Base-by-base conservation (phyloP, 2,329 filamentous ascomycete species). In the Bertia moriformis region DNA sequence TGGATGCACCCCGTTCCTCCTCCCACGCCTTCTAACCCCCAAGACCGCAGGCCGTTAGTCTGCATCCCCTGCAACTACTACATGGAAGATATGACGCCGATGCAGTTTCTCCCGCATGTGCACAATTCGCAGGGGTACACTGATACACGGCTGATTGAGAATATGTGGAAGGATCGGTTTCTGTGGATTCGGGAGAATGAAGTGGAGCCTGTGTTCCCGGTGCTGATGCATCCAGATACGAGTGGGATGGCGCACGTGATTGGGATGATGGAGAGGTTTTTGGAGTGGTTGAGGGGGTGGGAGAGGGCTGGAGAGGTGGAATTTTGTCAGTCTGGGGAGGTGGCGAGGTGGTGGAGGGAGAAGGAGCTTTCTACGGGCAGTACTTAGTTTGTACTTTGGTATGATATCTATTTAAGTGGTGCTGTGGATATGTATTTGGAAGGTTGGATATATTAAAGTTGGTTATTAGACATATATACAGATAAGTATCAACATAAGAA, bases 1-100 rank as follows among this genome's bases (percentile, higher is more conserved):
- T 68, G 65, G 64, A 67, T 69, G 62, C 56, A 62, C 24, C 65
- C 53, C 4, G 45, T 51, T 51, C 48, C 44, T 5, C 43, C 43
- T 10, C 46, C 46, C 43, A 54, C 17, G 48, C 55, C 0, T 48
- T 69, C 1, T 10, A 29, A 29, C 24, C n/a, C n/a, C n/a, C 10
- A 10, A 29, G 32, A 35, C 15, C 10, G 32, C 10, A 13, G 32
- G 12, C 32, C 32, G 7, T 18, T 35, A 7, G 60, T 70, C 1
- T 65, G 69, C 42, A 59, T 69, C 1, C 66, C 66, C 0, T 57
- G 57, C 14, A 67, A 66, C 41, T 69, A 65, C 65, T 69, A 69
- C 44, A 57, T 56, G 39, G 66, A 69, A 47, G 66, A 70, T 43
- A 66, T 63, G 58, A 67, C 63, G 38, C 65, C 63, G 0, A 43